These are phyloP conservation scores for Spizellomyces punctatus DNA, from an alignment of 192 early-diverging fungal species.

Conservation along the genomic window DNA sequence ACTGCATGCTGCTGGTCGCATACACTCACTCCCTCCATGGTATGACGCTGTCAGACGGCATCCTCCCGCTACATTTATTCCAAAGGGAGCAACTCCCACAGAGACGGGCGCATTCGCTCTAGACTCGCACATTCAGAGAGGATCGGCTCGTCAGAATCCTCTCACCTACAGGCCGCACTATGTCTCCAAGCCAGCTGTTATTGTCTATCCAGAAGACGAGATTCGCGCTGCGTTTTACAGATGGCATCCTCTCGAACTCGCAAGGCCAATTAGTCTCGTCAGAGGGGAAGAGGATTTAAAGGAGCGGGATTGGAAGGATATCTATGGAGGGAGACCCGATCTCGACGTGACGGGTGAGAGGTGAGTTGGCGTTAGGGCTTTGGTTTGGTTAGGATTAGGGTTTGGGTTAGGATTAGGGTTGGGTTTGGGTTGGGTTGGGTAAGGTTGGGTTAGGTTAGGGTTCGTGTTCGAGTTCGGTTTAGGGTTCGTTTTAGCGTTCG, in stretches of 20 bases:
- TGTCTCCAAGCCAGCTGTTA: conserved; percentile 37
- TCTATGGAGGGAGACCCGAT: conserved; percentile 18
- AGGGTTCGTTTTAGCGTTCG: background rate
- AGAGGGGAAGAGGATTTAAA: conserved; percentile 60
- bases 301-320: conserved; percentile 13
- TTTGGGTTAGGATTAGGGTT: too few species aligned
- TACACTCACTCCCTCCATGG: conserved; percentile 11
- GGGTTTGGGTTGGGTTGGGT: too few species aligned
- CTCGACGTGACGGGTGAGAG: conserved; percentile 78
- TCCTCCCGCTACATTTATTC: conserved; percentile 15
- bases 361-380: conserved; percentile 71
- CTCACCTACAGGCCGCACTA: conserved; percentile 29
- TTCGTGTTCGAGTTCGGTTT: background rate
- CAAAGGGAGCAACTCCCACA: conserved; percentile 12
- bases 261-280: conserved; percentile 68
- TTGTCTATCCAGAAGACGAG: conserved; percentile 88
- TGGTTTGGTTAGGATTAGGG: conserved; percentile 8
- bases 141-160: conserved; percentile 7
- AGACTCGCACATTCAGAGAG: background rate
- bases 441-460: too few species aligned
- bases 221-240: conserved; percentile 85
- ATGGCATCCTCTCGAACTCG: conserved; percentile 91
- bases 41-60: conserved; percentile 16
- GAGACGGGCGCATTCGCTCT: conserved; percentile 19
- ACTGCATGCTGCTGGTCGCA: background rate